Evolutionary conservation across 1,139 yeast species (phyloP).

Genomic region (Komagataea norvegica): DNA sequence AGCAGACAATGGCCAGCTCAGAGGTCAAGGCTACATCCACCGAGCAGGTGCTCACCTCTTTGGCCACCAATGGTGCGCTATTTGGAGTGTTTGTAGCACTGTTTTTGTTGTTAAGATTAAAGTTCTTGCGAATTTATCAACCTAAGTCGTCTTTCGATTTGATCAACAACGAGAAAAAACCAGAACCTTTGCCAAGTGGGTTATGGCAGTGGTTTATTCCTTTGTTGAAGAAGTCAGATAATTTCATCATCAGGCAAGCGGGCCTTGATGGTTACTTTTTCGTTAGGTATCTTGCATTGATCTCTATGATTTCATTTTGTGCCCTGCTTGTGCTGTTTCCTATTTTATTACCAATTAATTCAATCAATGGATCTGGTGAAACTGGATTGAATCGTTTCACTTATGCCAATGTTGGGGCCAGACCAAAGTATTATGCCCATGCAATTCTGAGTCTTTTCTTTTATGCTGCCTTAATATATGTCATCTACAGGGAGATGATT

Average conservation of each 20-base stretch:
- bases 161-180: conserved; percentile 55
- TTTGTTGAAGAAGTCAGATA: conserved; percentile 54
- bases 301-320: conserved; percentile 57
- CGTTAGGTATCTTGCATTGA: conserved; percentile 64
- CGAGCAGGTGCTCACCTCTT: conserved; percentile 58
- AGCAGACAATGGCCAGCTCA: conserved; percentile 16
- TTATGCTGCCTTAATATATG: conserved; percentile 64
- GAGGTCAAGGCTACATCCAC: conserved; percentile 43
- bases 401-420: conserved; percentile 60
- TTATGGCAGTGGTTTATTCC: conserved; percentile 59
- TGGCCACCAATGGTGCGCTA: conserved; percentile 50
- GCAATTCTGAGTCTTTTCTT: conserved; percentile 76
- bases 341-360: conserved; percentile 61
- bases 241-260: conserved; percentile 63
- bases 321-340: conserved; percentile 48
- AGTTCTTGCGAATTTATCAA: conserved; percentile 58
- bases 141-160: conserved; percentile 59
- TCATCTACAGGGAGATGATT: conserved; percentile 76
- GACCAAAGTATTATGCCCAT: conserved; percentile 76
- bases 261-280: conserved; percentile 86
- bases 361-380: conserved; percentile 50
- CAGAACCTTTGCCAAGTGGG: conserved; percentile 59
- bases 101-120: conserved; percentile 51
- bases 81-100: conserved; percentile 49
- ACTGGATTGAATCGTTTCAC: conserved; percentile 74